These are phyloP conservation scores for Cetraspora pellucida DNA, from an alignment of 192 early-diverging fungal genomes.

Conservation along the genomic window DNA sequence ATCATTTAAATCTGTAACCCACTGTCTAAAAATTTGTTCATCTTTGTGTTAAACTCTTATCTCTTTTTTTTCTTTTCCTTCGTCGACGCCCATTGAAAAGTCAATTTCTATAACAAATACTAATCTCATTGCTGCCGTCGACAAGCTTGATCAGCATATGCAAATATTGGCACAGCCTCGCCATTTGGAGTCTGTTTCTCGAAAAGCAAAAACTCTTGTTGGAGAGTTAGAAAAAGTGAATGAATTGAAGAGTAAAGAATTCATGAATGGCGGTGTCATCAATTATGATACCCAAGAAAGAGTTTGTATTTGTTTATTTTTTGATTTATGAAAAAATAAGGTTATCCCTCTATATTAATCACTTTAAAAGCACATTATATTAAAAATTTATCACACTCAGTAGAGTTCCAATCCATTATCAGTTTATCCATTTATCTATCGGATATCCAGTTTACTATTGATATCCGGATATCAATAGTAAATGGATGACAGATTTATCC, in stretches of 20 bases:
- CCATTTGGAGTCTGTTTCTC: constrained; percentile 63
- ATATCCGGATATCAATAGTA: too few species aligned
- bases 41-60: too few species aligned
- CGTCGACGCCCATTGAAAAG: constrained; percentile 26
- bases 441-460: too few species aligned
- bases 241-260: constrained; percentile 61
- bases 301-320: constrained; percentile 22
- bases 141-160: constrained; percentile 73
- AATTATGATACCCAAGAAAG: constrained; percentile 47
- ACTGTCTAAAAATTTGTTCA: too few species aligned
- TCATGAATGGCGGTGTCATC: constrained; percentile 45
- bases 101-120: constrained; percentile 41
- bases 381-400: too few species aligned
- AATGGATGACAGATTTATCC: too few species aligned
- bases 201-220: constrained; percentile 65
- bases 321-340: neutral
- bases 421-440: too few species aligned
- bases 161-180: constrained; percentile 70
- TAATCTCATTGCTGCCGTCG: constrained; percentile 57
- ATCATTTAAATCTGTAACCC: neutral
- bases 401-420: too few species aligned
- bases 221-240: constrained; percentile 68
- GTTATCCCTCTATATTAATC: neutral
- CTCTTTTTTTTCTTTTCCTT: neutral
- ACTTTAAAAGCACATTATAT: neutral